Evolutionary conservation across 2,329 filamentous ascomycete species (phyloP), one percentile per base, ranked within the genome.

Genomic region (Penicillium sp.): DNA sequence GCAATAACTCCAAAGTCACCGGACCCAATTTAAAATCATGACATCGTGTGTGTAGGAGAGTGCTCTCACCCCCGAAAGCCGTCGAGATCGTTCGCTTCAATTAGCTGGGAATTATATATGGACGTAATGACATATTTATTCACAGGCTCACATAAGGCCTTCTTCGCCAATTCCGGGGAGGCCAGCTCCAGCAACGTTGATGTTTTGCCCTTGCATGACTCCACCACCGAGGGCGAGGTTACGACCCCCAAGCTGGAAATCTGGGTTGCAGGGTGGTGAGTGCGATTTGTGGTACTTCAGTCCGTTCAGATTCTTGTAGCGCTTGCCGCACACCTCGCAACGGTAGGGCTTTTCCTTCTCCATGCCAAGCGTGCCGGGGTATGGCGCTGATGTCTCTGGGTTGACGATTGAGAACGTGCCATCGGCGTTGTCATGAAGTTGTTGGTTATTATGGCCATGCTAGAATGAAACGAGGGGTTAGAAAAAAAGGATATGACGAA

Each of bases 271-370:
- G 50, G 89, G 88, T 25, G 91, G 88, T 12, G 91, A 94, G 73
- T 97, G 88, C 60, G 87, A 85, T 74, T 90, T 90, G 77, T 88
- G 86, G 71, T 99, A 99, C 85, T 99, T 99, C 60, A 99, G 84
- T 7, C 94, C 94, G 75, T 99, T 99, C 58, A 99, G 76, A 71
- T 99, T 99, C 86, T 99, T 99, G 79, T 99, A 99, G 50, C 94
- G 89, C 80, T 99, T 99, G 67, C 93, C 92, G 71, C 94, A 99
- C 11, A 91, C 88, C 62, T 97, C 92, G 74, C 94, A 99, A 70
- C 92, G 92, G 73, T 97, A 97, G 3, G 94, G 94, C 79, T 99
- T 99, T 79, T 97, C 93, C 74, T 97, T 99, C 77, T 99, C 94
- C 94, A 99, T 99, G n/a, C 94, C 94, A 35, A 96, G 80, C 1